Conservation (phyloP, 192 early-diverging fungal species). For the Coemansia sp. region DNA sequence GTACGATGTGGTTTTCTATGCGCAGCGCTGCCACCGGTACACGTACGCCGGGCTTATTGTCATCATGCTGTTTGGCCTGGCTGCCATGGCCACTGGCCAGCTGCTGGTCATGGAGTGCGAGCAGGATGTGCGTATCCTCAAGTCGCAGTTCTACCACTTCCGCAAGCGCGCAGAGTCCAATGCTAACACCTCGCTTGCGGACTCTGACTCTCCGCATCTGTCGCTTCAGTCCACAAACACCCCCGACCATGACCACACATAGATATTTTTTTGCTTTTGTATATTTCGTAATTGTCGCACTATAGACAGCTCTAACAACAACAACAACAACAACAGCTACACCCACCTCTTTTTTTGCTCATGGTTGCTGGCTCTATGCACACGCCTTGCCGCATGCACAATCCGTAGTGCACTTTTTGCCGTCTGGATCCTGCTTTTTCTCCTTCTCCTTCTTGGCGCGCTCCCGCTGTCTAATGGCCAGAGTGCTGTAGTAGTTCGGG, state of each 20-base stretch:
- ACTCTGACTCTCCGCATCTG: background rate
- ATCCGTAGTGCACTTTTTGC: background rate
- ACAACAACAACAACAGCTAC: background rate
- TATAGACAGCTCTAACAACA: background rate
- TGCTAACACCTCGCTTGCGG: constrained; percentile 1
- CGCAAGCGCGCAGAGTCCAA: constrained; percentile 24
- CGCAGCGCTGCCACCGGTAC: constrained; percentile 26
- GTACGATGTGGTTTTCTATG: constrained; percentile 35
- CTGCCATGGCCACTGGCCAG: constrained; percentile 16
- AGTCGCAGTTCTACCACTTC: constrained; percentile 23
- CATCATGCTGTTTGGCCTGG: constrained; percentile 30
- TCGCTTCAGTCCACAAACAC: background rate
- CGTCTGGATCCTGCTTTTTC: background rate
- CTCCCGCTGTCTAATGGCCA: constrained; percentile 39
- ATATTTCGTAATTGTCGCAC: background rate
- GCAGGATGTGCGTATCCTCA: constrained; percentile 19
- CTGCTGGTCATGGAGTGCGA: constrained; percentile 31
- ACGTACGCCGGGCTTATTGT: constrained; percentile 42
- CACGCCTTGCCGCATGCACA: background rate
- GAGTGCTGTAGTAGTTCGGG: constrained; percentile 70
- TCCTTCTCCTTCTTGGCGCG: constrained; percentile 13
- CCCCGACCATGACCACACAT: background rate
- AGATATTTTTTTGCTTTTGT: background rate
- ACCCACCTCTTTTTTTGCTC: background rate
- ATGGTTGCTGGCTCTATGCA: background rate